Conservation (phyloP, 2,329 filamentous ascomycete genomes). For the Fusarium oxysporum region DNA sequence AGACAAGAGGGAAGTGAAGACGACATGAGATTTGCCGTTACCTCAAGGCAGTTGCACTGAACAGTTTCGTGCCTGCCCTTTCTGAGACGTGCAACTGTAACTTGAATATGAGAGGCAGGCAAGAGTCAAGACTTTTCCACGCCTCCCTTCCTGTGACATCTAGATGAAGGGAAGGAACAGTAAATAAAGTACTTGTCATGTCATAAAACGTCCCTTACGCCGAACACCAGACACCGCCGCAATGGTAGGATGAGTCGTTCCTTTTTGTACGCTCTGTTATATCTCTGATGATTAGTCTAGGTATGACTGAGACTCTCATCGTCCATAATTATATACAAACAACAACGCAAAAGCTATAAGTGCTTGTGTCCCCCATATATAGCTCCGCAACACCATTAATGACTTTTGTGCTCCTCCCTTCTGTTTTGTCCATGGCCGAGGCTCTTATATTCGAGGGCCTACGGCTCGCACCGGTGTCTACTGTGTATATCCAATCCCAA, state of each 20-base stretch:
- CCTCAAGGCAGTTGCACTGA: conserved; percentile 14
- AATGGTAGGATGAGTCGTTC: neutral
- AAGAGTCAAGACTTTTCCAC: neutral
- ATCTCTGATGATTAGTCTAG: conserved; percentile 6
- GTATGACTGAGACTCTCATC: neutral
- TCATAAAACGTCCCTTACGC: neutral
- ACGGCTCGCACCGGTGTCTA: conserved; percentile 18
- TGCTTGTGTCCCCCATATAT: conserved; percentile 8
- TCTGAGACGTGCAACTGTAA: conserved; percentile 1
- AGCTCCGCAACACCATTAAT: conserved; percentile 27
- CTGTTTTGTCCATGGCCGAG: neutral
- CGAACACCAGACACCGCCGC: neutral
- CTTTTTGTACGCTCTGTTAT: conserved; percentile 3
- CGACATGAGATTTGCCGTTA: neutral
- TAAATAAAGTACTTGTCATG: neutral
- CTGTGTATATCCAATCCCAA: conserved; percentile 32
- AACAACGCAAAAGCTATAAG: conserved; percentile 4
- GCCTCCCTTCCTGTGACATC: neutral
- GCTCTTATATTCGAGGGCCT: neutral
- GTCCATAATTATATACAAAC: conserved; percentile 10
- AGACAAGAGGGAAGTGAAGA: neutral
- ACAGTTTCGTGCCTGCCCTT: neutral
- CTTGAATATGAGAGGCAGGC: neutral
- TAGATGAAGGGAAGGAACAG: neutral
- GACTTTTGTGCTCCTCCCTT: conserved; percentile 27